Percentiles rank a stretch among this genome's conserved stretches.
Conservation (phyloP, 2,329 filamentous ascomycete genomes). For the Epichloe gansuensis region DNA sequence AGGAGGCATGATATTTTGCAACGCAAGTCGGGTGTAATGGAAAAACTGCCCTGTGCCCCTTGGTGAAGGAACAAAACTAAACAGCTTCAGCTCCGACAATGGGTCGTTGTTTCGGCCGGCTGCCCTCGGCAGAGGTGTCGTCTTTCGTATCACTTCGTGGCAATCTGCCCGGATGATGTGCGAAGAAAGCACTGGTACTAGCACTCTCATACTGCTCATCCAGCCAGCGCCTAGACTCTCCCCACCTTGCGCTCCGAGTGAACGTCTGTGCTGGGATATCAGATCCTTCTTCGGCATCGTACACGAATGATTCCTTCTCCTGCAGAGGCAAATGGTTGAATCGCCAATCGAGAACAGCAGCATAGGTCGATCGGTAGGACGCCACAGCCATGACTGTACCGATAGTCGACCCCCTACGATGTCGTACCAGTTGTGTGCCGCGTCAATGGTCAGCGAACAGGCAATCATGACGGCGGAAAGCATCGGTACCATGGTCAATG, state of each 20-base stretch:
- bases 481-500: conserved; percentile 44
- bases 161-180: neutral
- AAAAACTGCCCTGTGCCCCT: neutral
- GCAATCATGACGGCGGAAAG: conserved; percentile 48
- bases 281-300: conserved; percentile 9
- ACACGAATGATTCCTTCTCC: conserved; percentile 12
- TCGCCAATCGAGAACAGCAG: conserved; percentile 56
- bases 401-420: conserved; percentile 52
- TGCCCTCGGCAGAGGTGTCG: neutral
- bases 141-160: neutral
- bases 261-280: conserved; percentile 13
- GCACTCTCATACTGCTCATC: neutral
- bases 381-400: conserved; percentile 51
- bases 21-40: neutral
- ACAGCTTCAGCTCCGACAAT: neutral
- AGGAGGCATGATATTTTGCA: no score
- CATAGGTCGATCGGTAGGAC: conserved; percentile 54
- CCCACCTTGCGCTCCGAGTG: conserved; percentile 16
- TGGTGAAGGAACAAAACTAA: neutral
- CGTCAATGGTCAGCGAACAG: conserved; percentile 50
- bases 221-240: conserved; percentile 10
- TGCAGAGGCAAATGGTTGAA: conserved; percentile 55
- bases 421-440: conserved; percentile 61
- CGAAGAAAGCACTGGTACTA: neutral
- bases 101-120: neutral